phyloP scores from a whole-genome alignment of 2,329 filamentous ascomycete species.

The Neofusicoccum cordaticola region DNA sequence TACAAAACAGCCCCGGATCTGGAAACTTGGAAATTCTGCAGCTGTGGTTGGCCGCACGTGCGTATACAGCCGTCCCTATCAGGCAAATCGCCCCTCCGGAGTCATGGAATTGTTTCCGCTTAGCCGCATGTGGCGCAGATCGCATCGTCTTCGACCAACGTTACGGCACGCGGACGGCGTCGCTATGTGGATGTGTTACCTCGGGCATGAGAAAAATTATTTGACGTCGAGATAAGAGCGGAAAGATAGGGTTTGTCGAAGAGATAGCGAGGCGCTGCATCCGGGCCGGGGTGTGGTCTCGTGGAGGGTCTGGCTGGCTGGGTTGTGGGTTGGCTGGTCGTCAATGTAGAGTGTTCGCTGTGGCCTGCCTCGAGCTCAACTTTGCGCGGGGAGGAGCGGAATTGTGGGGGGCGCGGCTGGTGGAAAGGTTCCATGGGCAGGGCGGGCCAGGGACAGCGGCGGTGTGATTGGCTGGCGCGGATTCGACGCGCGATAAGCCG shows the following conservation, averaged over 20 bases:
- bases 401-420: background rate
- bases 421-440: background rate
- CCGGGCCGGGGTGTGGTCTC: background rate
- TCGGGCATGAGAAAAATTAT: background rate
- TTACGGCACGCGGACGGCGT: background rate
- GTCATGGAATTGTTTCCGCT: slow-evolving; percentile 1
- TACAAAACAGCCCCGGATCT: background rate
- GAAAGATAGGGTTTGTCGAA: background rate
- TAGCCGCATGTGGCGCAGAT: slow-evolving; percentile 2
- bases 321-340: background rate
- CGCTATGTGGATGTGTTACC: background rate
- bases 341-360: slow-evolving; percentile 2
- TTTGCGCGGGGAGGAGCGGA: background rate
- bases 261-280: background rate
- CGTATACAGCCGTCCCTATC: background rate
- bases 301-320: background rate
- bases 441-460: background rate
- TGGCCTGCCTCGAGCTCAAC: background rate
- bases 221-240: slow-evolving; percentile 1
- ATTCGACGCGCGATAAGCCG: background rate
- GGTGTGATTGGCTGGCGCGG: background rate
- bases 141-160: background rate
- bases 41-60: background rate
- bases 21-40: background rate
- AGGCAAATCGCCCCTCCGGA: background rate